Evolutionary conservation across 75 land plant genomes (phyloP).

Genomic region (Larix kaempferi): DNA sequence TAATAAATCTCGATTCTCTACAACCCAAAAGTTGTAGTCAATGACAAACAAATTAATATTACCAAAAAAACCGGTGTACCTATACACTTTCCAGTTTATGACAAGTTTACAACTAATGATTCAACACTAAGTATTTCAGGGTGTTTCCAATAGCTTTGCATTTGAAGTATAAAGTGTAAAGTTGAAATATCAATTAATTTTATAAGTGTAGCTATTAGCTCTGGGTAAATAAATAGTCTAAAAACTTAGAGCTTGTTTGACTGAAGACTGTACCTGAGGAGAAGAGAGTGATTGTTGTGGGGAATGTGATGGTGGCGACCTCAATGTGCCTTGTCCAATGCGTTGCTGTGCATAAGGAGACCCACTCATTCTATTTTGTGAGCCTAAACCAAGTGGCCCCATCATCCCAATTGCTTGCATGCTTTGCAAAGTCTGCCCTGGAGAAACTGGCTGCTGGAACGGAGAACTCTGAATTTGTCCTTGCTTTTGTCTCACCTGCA

Average conservation of each 20-base stretch:
- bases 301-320: background rate
- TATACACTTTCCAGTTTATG: too few species aligned
- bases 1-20: too few species aligned
- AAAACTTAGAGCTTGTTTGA: background rate
- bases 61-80: too few species aligned
- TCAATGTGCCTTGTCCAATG: background rate
- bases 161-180: too few species aligned
- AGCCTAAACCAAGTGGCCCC: background rate
- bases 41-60: too few species aligned
- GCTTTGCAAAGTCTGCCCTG: constrained; percentile 4
- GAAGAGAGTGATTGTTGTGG: background rate
- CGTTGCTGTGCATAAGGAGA: constrained; percentile 1
- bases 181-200: background rate
- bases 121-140: too few species aligned
- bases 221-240: background rate
- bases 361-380: constrained; percentile 8
- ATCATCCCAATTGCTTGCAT: constrained; percentile 7
- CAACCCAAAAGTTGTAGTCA: too few species aligned
- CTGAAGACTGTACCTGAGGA: background rate
- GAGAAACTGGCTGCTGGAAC: constrained; percentile 2
- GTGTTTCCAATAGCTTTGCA: too few species aligned
- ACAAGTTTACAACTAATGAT: too few species aligned
- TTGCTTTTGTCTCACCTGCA: background rate
- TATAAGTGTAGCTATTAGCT: background rate
- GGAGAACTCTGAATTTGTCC: constrained; percentile 2